Conservation (phyloP, 805 yeast species). For the Yarrowia sp. region DNA sequence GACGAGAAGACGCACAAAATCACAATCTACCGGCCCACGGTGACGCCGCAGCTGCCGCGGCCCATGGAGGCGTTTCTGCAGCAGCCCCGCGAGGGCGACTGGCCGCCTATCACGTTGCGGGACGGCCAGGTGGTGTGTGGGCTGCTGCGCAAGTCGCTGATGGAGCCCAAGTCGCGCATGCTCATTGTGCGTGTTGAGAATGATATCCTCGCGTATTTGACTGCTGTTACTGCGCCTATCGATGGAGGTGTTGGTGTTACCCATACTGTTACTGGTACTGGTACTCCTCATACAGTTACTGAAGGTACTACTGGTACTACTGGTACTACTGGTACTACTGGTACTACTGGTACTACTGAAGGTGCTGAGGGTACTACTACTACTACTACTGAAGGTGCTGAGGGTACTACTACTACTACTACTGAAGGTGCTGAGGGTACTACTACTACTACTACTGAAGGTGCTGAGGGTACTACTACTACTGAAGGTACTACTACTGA, state of each 20-base stretch:
- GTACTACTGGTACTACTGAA: no score
- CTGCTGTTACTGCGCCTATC: background rate
- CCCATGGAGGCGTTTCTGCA: slow-evolving; percentile 21
- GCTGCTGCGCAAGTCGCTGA: slow-evolving; percentile 7
- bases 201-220: slow-evolving; percentile 8
- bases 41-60: slow-evolving; percentile 12
- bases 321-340: no score
- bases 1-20: slow-evolving; percentile 20
- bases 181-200: background rate
- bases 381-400: no score
- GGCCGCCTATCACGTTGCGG: background rate
- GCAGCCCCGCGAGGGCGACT: slow-evolving; percentile 7
- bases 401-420: no score
- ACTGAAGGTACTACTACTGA: background rate
- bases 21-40: slow-evolving; percentile 21
- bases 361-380: background rate
- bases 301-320: no score
- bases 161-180: slow-evolving; percentile 19
- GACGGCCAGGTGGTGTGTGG: slow-evolving; percentile 14
- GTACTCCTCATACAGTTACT: no score
- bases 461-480: background rate
- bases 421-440: no score
- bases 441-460: no score
- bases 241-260: background rate
- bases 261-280: no score